Evolutionary conservation across 495 filamentous ascomycete genomes (phyloP).

Genomic region (Lindgomyces ingoldianus): DNA sequence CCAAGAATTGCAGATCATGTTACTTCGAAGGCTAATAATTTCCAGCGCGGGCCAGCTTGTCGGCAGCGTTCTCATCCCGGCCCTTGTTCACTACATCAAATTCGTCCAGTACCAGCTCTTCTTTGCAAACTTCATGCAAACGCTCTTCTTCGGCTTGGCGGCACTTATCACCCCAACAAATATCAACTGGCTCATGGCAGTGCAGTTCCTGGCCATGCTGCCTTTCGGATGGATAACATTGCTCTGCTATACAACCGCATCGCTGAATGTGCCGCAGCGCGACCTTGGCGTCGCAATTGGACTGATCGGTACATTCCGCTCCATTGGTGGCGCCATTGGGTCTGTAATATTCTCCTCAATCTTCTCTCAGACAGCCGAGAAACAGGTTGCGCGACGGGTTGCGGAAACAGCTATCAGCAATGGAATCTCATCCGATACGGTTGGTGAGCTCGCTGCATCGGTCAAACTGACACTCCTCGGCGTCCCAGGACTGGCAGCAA

Average conservation of each 20-base stretch:
- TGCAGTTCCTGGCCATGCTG: constrained; percentile 43
- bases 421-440: constrained; percentile 48
- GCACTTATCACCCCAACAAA: constrained; percentile 40
- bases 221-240: constrained; percentile 45
- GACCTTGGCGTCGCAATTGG: constrained; percentile 45
- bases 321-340: constrained; percentile 36
- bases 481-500: constrained; percentile 43
- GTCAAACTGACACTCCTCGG: constrained; percentile 43
- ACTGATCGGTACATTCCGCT: constrained; percentile 44
- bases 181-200: constrained; percentile 40
- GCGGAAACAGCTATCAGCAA: constrained; percentile 45
- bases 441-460: constrained; percentile 45
- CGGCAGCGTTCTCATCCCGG: constrained; percentile 42
- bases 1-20: neutral
- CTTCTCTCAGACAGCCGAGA: constrained; percentile 46
- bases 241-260: constrained; percentile 41
- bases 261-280: constrained; percentile 41
- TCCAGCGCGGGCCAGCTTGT: constrained; percentile 35
- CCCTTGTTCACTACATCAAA: constrained; percentile 43
- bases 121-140: constrained; percentile 44
- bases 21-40: neutral
- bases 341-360: constrained; percentile 53
- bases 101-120: constrained; percentile 42
- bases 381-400: constrained; percentile 45
- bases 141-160: constrained; percentile 42